These are phyloP conservation scores for Leucogyrophana mollusca DNA, from an alignment of 768 basidiomycete species.

Conservation along the genomic window DNA sequence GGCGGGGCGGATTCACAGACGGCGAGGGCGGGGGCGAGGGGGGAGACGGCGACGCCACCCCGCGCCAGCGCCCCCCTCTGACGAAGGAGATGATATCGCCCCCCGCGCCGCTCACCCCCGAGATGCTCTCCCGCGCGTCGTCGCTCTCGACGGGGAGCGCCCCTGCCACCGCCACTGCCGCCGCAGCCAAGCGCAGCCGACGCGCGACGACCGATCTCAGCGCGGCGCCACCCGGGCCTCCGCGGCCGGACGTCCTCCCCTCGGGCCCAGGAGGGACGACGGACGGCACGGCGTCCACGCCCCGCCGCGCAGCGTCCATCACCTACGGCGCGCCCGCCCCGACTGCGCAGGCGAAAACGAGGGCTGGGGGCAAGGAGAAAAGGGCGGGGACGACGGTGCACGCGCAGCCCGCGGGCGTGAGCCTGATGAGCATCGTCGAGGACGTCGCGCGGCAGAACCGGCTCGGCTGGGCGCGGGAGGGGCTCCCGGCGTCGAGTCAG, in stretches of 20 bases:
- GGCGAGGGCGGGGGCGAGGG: neutral
- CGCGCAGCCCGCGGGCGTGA: too few species aligned
- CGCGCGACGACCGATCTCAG: slow-evolving; percentile 8
- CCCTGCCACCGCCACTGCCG: neutral
- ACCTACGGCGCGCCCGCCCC: neutral
- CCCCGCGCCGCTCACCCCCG: neutral
- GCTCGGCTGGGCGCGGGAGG: slow-evolving; percentile 16
- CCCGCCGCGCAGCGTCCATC: slow-evolving; percentile 3
- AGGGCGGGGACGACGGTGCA: too few species aligned
- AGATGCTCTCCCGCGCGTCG: slow-evolving; percentile 1
- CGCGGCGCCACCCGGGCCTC: neutral
- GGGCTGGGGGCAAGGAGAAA: slow-evolving; percentile 1
- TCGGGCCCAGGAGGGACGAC: too few species aligned
- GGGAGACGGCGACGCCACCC: neutral
- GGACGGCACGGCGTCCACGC: too few species aligned
- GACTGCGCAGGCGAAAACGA: neutral
- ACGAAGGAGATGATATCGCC: too few species aligned
- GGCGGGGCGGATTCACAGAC: slow-evolving; percentile 23
- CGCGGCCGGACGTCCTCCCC: too few species aligned
- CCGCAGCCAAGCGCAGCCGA: neutral
- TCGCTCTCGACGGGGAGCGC: slow-evolving; percentile 7
- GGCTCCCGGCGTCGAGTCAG: neutral
- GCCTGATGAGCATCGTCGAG: slow-evolving; percentile 71
- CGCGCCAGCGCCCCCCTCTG: too few species aligned
- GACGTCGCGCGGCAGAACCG: slow-evolving; percentile 47